These are phyloP conservation scores for Leccinum pallidistipes DNA, from an alignment of 1,284 basidiomycete species.

Conservation along the genomic window DNA sequence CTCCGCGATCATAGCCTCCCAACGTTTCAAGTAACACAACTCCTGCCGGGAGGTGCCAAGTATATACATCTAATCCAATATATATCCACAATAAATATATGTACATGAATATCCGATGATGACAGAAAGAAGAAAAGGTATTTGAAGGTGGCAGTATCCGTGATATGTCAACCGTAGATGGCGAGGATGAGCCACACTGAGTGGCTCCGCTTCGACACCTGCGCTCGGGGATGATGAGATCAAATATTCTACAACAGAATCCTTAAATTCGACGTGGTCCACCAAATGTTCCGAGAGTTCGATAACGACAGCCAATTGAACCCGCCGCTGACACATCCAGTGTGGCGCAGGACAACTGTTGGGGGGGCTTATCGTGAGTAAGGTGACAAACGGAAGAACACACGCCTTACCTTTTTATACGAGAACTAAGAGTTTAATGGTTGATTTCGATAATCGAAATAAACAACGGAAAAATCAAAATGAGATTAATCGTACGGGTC, in stretches of 20 bases:
- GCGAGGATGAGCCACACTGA: background rate
- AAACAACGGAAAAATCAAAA: background rate
- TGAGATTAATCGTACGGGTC: background rate
- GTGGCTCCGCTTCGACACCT: background rate
- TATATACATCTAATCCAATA: background rate
- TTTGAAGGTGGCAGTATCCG: background rate
- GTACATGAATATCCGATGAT: background rate
- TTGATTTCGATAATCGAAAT: background rate
- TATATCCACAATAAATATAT: background rate
- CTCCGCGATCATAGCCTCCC: slow-evolving; percentile 18
- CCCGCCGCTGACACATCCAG: background rate
- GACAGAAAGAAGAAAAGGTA: background rate
- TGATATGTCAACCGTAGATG: background rate
- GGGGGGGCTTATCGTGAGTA: background rate
- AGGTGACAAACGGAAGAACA: background rate
- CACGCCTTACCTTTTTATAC: background rate
- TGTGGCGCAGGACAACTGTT: background rate
- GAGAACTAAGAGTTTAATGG: background rate
- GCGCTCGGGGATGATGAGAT: background rate
- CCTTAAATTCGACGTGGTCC: background rate
- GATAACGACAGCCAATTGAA: slow-evolving; percentile 4
- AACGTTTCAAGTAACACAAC: background rate
- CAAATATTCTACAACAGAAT: slow-evolving; percentile 8
- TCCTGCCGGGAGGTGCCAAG: background rate
- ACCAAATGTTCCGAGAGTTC: slow-evolving; percentile 3